Percentiles rank a stretch among this genome's conserved stretches.
Evolutionary conservation across 768 basidiomycete species (phyloP).

Genomic region (Cubamyces lactineus): DNA sequence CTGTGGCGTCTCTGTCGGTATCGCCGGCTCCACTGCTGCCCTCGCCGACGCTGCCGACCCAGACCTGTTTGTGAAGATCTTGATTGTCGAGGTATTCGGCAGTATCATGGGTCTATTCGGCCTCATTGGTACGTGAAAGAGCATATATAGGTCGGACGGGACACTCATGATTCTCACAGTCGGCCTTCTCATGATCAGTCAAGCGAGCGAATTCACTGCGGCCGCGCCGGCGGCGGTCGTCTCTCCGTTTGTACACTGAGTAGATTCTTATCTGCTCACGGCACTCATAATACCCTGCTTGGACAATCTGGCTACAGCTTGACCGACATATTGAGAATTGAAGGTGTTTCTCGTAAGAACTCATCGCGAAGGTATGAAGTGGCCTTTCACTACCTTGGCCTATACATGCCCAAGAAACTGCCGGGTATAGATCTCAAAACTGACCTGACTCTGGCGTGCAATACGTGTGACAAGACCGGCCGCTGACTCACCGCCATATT

Average conservation of each 20-base stretch:
- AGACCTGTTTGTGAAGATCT: constrained; percentile 91
- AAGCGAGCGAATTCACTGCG: constrained; percentile 60
- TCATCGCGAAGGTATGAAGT: no score
- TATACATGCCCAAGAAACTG: no score
- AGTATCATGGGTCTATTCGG: constrained; percentile 93
- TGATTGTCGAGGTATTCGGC: constrained; percentile 94
- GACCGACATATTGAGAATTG: no score
- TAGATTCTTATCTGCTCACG: background rate
- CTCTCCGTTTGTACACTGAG: constrained; percentile 36
- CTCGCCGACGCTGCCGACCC: constrained; percentile 96
- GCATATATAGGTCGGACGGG: constrained; percentile 4
- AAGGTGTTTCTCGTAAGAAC: no score
- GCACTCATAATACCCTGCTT: constrained; percentile 13
- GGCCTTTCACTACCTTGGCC: no score
- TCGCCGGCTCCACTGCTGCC: constrained; percentile 95
- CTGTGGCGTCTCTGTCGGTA: constrained; percentile 92
- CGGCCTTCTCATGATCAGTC: constrained; percentile 77
- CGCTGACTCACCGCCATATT: no score
- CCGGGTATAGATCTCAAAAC: no score
- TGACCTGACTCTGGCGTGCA: no score
- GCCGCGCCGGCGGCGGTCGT: constrained; percentile 38
- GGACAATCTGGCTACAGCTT: background rate
- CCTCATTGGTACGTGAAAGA: constrained; percentile 71
- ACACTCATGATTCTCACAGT: constrained; percentile 46
- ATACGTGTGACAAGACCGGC: no score